phyloP scores from a whole-genome alignment of 495 filamentous ascomycete genomes.

The Rhypophila decipiens region DNA sequence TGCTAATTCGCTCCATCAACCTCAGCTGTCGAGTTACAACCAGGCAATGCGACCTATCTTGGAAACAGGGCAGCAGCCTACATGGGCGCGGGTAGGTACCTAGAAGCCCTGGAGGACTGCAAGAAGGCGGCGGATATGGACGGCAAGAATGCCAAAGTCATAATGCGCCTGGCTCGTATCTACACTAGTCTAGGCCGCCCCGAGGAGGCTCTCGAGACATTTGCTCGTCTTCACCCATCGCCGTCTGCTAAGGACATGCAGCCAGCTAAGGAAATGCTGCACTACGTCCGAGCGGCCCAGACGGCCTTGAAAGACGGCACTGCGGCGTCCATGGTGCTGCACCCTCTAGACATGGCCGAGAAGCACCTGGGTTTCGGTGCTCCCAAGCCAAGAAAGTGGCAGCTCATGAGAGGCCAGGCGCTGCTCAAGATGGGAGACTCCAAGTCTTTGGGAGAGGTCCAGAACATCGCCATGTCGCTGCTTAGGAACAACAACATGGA shows the following conservation, averaged over 20 bases:
- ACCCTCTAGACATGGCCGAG: constrained; percentile 86
- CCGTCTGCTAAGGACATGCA: constrained; percentile 77
- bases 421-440: constrained; percentile 86
- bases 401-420: constrained; percentile 87
- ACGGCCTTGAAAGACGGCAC: constrained; percentile 65
- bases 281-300: constrained; percentile 75
- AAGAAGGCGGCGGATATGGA: constrained; percentile 73
- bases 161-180: constrained; percentile 82
- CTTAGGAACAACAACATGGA: constrained; percentile 82
- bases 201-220: constrained; percentile 77
- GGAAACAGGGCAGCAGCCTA: constrained; percentile 93
- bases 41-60: constrained; percentile 77
- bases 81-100: constrained; percentile 73
- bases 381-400: constrained; percentile 82
- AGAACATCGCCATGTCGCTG: constrained; percentile 83
- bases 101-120: constrained; percentile 78
- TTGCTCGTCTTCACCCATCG: constrained; percentile 62
- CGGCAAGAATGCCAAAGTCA: constrained; percentile 73
- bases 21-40: constrained; percentile 74
- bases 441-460: constrained; percentile 84
- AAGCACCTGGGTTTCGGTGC: constrained; percentile 66
- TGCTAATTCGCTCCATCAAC: constrained; percentile 10
- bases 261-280: constrained; percentile 73
- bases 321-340: constrained; percentile 80
- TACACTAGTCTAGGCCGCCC: constrained; percentile 81